Percentiles rank a stretch among this genome's conserved stretches.
Evolutionary conservation across 805 yeast species (phyloP).

Genomic region (Kluyveromyces siamensis): DNA sequence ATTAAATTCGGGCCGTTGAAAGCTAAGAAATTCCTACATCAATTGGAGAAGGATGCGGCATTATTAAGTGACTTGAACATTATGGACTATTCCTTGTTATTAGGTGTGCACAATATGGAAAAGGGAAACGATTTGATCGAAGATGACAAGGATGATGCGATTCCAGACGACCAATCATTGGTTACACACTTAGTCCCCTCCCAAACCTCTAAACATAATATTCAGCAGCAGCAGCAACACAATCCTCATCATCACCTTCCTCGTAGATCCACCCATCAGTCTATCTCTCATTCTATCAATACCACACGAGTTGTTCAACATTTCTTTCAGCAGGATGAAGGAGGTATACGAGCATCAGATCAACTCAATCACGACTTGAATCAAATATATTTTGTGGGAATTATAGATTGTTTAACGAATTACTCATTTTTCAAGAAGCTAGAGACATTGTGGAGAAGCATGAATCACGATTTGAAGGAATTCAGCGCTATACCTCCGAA

Average conservation of each 20-base stretch:
- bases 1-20: slow-evolving; percentile 74
- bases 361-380: slow-evolving; percentile 40
- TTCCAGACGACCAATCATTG: background rate
- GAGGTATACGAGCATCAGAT: slow-evolving; percentile 74
- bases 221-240: slow-evolving; percentile 2
- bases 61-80: slow-evolving; percentile 68
- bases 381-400: slow-evolving; percentile 80
- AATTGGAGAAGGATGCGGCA: slow-evolving; percentile 65
- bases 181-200: background rate
- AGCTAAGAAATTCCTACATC: slow-evolving; percentile 49
- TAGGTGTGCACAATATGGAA: slow-evolving; percentile 78
- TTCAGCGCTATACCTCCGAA: slow-evolving; percentile 85
- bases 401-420: slow-evolving; percentile 86
- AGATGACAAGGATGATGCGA: slow-evolving; percentile 4
- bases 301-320: slow-evolving; percentile 15
- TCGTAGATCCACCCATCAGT: background rate
- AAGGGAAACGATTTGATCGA: slow-evolving; percentile 38
- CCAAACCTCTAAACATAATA: background rate
- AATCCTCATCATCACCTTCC: background rate
- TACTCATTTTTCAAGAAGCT: slow-evolving; percentile 64
- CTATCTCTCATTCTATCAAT: background rate
- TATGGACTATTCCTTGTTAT: slow-evolving; percentile 88
- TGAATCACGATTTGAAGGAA: slow-evolving; percentile 56
- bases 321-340: slow-evolving; percentile 67
- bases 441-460: slow-evolving; percentile 78